Evolutionary conservation across 345 rosid genomes (phyloP).

Genomic region (Eutrema yunnanense): DNA sequence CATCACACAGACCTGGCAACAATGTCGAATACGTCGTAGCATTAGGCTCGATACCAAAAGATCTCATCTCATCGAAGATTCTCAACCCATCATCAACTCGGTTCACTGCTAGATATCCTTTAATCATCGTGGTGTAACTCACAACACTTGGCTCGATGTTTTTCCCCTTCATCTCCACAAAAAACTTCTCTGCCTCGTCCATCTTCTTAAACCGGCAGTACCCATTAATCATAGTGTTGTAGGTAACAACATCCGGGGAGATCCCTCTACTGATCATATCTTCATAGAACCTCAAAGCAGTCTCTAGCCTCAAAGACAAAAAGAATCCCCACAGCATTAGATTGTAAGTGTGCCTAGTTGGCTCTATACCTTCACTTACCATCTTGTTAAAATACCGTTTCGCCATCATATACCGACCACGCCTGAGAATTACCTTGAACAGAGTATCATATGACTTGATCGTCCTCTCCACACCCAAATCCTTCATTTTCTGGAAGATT

Average conservation of each 20-base stretch:
- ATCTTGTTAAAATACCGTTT: constrained; percentile 75
- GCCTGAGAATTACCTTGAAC: constrained; percentile 75
- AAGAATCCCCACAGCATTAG: constrained; percentile 86
- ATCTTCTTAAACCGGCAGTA: constrained; percentile 59
- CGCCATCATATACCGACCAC: constrained; percentile 91
- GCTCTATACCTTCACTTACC: constrained; percentile 73
- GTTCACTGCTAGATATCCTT: constrained; percentile 59
- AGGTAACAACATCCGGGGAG: constrained; percentile 61
- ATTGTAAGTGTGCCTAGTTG: constrained; percentile 70
- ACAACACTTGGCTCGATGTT: constrained; percentile 61
- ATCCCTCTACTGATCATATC: constrained; percentile 72
- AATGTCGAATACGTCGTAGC: constrained; percentile 67
- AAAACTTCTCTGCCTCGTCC: constrained; percentile 78
- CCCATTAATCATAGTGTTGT: constrained; percentile 77
- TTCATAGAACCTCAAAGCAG: constrained; percentile 71
- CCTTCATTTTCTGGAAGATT: constrained; percentile 66
- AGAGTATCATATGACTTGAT: constrained; percentile 60
- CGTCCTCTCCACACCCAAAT: constrained; percentile 71
- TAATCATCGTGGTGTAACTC: constrained; percentile 83
- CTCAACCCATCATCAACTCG: constrained; percentile 65
- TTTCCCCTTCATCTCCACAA: constrained; percentile 81
- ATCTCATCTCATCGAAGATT: constrained; percentile 77
- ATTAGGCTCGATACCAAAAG: constrained; percentile 58
- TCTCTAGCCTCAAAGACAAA: constrained; percentile 58
- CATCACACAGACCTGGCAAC: constrained; percentile 77